Conservation (phyloP, 371 early-diverging fungal genomes). For the Mortierella sp. region DNA sequence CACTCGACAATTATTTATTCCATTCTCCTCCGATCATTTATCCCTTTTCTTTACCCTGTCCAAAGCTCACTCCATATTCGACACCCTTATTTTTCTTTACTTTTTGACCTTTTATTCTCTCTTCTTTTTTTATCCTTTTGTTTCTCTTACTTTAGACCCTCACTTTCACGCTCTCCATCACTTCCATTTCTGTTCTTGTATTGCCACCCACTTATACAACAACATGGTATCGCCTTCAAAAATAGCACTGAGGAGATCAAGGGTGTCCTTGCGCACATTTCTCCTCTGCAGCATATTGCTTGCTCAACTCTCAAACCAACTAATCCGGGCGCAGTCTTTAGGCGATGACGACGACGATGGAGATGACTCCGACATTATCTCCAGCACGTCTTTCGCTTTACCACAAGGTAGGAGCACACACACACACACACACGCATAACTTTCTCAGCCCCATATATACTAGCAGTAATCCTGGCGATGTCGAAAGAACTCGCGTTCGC, state of each 20-base stretch:
- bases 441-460: too few relatives aligned
- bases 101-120: not conserved
- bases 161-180: too few relatives aligned
- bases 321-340: not conserved
- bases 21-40: not conserved
- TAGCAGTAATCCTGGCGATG: too few relatives aligned
- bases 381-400: too few relatives aligned
- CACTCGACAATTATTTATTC: not conserved
- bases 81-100: not conserved
- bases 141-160: too few relatives aligned
- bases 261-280: not conserved
- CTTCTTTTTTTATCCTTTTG: not conserved
- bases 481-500: too few relatives aligned
- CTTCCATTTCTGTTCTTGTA: not conserved
- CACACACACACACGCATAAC: too few relatives aligned
- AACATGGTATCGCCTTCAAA: not conserved
- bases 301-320: not conserved
- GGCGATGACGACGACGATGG: not conserved
- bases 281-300: not conserved
- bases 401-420: not conserved
- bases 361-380: not conserved
- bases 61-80: not conserved
- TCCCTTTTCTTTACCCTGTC: not conserved
- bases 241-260: not conserved
- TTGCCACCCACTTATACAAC: not conserved